Evolutionary conservation across 306 rosid species (phyloP).

Genomic region (Castanospermum australe): DNA sequence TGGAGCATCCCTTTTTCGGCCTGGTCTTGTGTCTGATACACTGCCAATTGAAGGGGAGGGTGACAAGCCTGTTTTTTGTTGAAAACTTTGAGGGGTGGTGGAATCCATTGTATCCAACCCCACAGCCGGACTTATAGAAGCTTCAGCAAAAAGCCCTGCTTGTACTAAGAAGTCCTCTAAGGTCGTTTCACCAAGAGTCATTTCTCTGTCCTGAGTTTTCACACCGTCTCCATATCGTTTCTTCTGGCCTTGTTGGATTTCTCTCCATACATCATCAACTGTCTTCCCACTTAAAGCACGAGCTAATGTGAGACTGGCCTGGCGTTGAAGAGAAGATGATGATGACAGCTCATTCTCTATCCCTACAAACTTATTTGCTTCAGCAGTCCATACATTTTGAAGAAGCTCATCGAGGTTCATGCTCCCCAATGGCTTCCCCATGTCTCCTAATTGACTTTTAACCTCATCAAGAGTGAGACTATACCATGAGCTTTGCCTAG

Average conservation of each 20-base stretch:
- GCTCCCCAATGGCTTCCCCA: slow-evolving; percentile 62
- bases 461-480: slow-evolving; percentile 68
- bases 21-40: slow-evolving; percentile 55
- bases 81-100: slow-evolving; percentile 37
- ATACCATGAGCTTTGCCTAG: slow-evolving; percentile 69
- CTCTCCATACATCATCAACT: slow-evolving; percentile 81
- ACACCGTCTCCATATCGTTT: slow-evolving; percentile 42
- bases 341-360: slow-evolving; percentile 45
- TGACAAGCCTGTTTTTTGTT: slow-evolving; percentile 42
- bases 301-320: slow-evolving; percentile 68
- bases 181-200: slow-evolving; percentile 67
- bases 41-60: slow-evolving; percentile 56
- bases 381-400: slow-evolving; percentile 70
- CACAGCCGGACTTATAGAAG: slow-evolving; percentile 45
- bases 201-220: slow-evolving; percentile 39
- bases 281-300: slow-evolving; percentile 70
- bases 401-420: slow-evolving; percentile 86
- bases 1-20: slow-evolving; percentile 58
- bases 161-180: slow-evolving; percentile 81
- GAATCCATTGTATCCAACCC: slow-evolving; percentile 45
- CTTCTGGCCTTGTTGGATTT: slow-evolving; percentile 71
- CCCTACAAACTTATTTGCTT: slow-evolving; percentile 47
- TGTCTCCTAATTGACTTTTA: slow-evolving; percentile 48
- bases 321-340: slow-evolving; percentile 49
- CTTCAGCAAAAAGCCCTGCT: slow-evolving; percentile 75